Base-by-base conservation (phyloP, 805 yeast species). In the Saturnispora sekii region DNA sequence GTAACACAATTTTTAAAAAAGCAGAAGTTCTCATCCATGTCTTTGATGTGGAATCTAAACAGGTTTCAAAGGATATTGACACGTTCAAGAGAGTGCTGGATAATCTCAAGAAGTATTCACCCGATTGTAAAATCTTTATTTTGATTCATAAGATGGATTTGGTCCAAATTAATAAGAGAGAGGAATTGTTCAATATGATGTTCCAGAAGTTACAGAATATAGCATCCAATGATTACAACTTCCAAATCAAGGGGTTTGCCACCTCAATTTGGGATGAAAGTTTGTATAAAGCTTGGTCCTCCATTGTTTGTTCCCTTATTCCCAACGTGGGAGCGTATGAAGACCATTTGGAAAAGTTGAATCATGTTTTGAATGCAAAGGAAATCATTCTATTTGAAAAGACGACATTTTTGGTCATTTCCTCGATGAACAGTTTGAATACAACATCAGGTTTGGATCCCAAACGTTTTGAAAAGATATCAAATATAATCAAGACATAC, bases 261-360 rank as follows among this genome's bases (percentile, higher is more conserved):
- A 93, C 97, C 0, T 85, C 96, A 1, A 90, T 90, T 46, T 90
- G 97, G 97, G 97, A 90, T 65, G 97, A 90, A 62, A 79, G 90
- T 57, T 68, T 90, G 47, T 93, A 90, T 62, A 89, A 84, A 61
- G 98, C 98, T 1, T 93, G 98, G 98, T 85, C 96, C 2, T 84
- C 81, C 41, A 90, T 93, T 48, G 97, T 93, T 32, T 89, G 97
- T 58, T 84, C 96, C 2, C 70, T 93, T 53, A 90, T 93, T 46
- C 97, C 98, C 11, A 90, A 93, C 57, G 89, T 90, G 76, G 72
- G 77, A 33, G 65, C 79, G 12, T 84, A 87, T 57, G 90, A 90
- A 61, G 75, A 75, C 47, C 83, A 85, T 58, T 68, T 93, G 48
- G 65, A 79, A 39, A 80, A 78, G 53, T 76, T 93, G 57, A 84